Base-by-base conservation (phyloP, 2,329 filamentous ascomycete species). In the Curvularia hawaiiensis region DNA sequence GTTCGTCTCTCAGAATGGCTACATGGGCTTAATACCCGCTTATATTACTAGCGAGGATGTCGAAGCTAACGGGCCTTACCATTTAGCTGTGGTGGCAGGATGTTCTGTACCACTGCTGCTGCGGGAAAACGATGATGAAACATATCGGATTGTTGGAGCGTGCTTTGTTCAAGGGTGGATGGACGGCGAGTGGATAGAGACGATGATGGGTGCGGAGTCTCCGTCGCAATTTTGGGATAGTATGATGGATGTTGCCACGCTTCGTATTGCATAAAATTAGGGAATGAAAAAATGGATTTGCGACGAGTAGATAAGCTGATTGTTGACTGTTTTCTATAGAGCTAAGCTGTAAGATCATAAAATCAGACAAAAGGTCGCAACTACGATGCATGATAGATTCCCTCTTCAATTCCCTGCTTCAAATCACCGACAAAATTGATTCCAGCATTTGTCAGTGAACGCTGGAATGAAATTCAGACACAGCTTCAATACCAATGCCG, bases 81-180 rank as follows among this genome's bases (percentile, higher is more conserved):
- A 50, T 20, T 3, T 50, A 6, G 47, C 47, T 8, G 33, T 50
- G n/a, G 11, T 49, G 1, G 22, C 33, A n/a, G 47, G 22, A 26
- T 49, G 47, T 18, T 39, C 46, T 11, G 31, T 48, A 4, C 46
- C 46, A 2, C 14, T 48, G 7, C 3, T 49, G 10, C 20, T 49
- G 14, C 31, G 24, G 2, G 14, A 49, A 49, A 39, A 28, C 11
- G 9, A 28, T 2, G 22, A 49, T 16, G 47, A 11, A 8, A 49
- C 47, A 9, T 49, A 39, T 28, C 16, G 22, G 3, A 22, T 49
- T 10, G 33, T 39, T n/a, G 47, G 33, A 6, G 16, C 47, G 2
- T 49, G 47, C 22, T 39, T 39, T 28, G 47, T 49, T 10, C 47
- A 49, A 18, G 47, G 47, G 3, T 49, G 47, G 33, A 49, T 39